Evolutionary conservation across 805 yeast genomes (phyloP), one percentile per base, ranked within the genome.

Genomic region (Crinitomyces ghanaensis): DNA sequence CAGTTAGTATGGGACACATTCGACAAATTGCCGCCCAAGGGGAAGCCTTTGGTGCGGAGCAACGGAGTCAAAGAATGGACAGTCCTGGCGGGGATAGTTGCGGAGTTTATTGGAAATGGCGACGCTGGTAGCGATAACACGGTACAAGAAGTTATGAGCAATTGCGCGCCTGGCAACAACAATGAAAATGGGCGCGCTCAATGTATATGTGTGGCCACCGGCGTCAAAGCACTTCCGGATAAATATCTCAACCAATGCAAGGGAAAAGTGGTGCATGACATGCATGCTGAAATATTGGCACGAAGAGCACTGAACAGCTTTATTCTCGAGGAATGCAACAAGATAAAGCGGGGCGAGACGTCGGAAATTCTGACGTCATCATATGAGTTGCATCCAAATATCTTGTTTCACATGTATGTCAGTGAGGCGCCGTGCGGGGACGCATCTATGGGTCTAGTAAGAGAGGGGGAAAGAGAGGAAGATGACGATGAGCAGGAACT

Each of bases 351-450:
- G 5, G 49, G 43, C 11, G 26, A 34, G 14, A 27, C 26, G 5
- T 38, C 44, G 29, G 46, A 35, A 29, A n/a, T n/a, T n/a, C n/a
- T 41, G 28, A n/a, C n/a, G n/a, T n/a, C n/a, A n/a, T 19, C 5
- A n/a, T n/a, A n/a, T n/a, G n/a, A n/a, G n/a, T n/a, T n/a, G n/a
- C n/a, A n/a, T n/a, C n/a, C n/a, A n/a, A 17, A 28, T 19, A 28
- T 28, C 19, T 7, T 25, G 7, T 25, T 22, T 12, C 5, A 22
- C 44, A 50, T 84, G 41, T 77, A 72, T 39, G 59, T 80, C 4
- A 72, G 86, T 7, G 91, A 80, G 40, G 63, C 77, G 0, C 96
- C 96, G 0, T 86, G 97, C 59, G 97, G 97, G 1, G 96, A 86
- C 51, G 75, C 82, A 1, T 77, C 93, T 4, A 69, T 84, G 72